Base-by-base conservation (phyloP, 129 eudicot genomes). In the Cynara cardunculus region DNA sequence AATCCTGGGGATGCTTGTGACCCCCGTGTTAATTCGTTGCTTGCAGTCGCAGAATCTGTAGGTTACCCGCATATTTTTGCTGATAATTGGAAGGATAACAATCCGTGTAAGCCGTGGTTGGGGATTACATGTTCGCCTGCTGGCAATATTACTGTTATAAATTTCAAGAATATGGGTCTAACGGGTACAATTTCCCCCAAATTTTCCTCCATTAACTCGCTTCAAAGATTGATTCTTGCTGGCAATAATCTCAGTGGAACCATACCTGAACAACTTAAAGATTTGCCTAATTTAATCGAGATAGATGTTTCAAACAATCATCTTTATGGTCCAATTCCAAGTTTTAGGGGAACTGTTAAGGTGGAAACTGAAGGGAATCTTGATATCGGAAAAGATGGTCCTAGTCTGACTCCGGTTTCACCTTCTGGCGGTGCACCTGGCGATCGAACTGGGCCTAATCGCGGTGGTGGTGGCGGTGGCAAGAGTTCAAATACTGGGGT, bases 31-130 rank as follows among this genome's bases (percentile, higher is more conserved):
- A 69, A 86, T 88, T 25, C 9, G 2, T 72, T 94, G 90, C 88
- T 94, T 72, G 30, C 72, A 19, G 78, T 90, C 67, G 92, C 81
- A 0, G 31, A 81, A 68, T 80, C 90, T 9, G 39, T 90, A 30
- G 97, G 87, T 61, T 92, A 92, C 34, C 97, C 99, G 0, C 69
- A 18, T 25, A 26, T 13, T 49, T 89, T 94, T 75, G 97, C 96
- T 0, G 86, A 84, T 69, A 83, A 83, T 69, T 94, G 99, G 99
- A 92, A 90, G 77, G 97, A 89, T 44, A 94, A 92, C 83, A 83
- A 90, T 86, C 96, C 97, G 14, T 92, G 98, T 78, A 39, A 24
- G 0, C 27, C 61, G 0, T 94, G 98, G 98, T 19, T 67, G 44
- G 91, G 97, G 68, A 73, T 94, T 34, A 71, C 85, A 41, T 94